phyloP scores from a whole-genome alignment of 495 filamentous ascomycete species.

The Lophiostoma macrostomum region DNA sequence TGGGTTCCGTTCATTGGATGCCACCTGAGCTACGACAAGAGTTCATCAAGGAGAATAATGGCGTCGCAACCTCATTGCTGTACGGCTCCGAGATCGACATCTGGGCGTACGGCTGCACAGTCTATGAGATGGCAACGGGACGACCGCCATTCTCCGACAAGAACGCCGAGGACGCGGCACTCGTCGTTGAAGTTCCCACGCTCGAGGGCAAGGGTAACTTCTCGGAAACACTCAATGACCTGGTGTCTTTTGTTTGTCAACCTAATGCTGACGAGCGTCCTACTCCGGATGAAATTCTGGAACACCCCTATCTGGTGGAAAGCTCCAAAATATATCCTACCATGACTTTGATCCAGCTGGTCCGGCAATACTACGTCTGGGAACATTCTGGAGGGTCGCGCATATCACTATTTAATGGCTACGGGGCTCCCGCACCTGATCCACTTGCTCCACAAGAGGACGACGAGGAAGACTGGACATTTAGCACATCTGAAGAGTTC shows the following conservation, averaged over 20 bases:
- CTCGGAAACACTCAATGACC: slow-evolving; percentile 67
- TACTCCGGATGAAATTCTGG: slow-evolving; percentile 61
- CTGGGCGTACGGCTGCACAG: slow-evolving; percentile 90
- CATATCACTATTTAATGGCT: slow-evolving; percentile 73
- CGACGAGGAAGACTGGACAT: slow-evolving; percentile 84
- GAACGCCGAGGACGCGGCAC: slow-evolving; percentile 34
- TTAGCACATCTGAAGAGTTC: slow-evolving; percentile 82
- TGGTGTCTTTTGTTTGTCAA: slow-evolving; percentile 78
- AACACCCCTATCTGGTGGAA: slow-evolving; percentile 60
- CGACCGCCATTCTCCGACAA: slow-evolving; percentile 60
- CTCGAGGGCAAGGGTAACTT: slow-evolving; percentile 76
- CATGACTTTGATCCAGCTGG: slow-evolving; percentile 63
- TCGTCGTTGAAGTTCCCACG: slow-evolving; percentile 47
- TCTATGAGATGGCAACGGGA: slow-evolving; percentile 89
- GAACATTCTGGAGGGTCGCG: slow-evolving; percentile 79
- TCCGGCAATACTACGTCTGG: slow-evolving; percentile 82
- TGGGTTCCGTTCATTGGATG: slow-evolving; percentile 97
- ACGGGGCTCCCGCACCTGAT: slow-evolving; percentile 67
- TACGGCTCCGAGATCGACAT: slow-evolving; percentile 78
- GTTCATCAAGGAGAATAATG: slow-evolving; percentile 31
- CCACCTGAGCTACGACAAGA: slow-evolving; percentile 62
- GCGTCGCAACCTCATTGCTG: too few species aligned
- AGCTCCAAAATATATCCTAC: slow-evolving; percentile 65
- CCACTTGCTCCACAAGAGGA: slow-evolving; percentile 40
- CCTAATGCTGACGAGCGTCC: slow-evolving; percentile 72